Evolutionary conservation across 805 yeast species (phyloP), one percentile per base, ranked within the genome.

Genomic region (Kregervanrija delftensis): DNA sequence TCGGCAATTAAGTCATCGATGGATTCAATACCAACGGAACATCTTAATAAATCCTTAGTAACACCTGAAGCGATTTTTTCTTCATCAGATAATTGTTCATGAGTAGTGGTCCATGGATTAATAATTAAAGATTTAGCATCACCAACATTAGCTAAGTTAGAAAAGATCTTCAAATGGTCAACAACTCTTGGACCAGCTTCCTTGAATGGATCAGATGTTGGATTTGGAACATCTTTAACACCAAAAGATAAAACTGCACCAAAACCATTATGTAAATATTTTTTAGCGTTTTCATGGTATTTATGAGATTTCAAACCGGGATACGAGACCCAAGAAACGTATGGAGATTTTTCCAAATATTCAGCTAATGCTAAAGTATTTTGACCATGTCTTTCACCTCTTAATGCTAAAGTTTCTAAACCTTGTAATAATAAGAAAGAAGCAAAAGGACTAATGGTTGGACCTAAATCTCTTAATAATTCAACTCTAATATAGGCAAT

Each of bases 61-160:
- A 91, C 97, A 67, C 97, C 97, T 41, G 95, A 74, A 11, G 83
- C 79, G 36, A 68, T 45, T 69, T 86, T 87, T 71, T 88, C 97
- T 52, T 81, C 85, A 39, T 86, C 88, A 36, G 71, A 66, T 60
- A 91, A 76, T 71, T 93, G 98, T 64, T 88, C 90, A 68, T 91
- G 99, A 22, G 98, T 91, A 35, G 98, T 93, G 68, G 77, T 88
- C 75, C 83, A 90, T 53, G 99, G 99, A 44, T 96, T 90, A 65
- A 91, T 91, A 47, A 91, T 95, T 62, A 91, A 76, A 38, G 98
- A 87, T 72, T 91, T 93, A 41, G 91, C 82, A 61, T 91, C 99
- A 62, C 99, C 99, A 47, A 91, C 97, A 59, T 91, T 91, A 41
- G 99, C 98, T 62, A 93, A 79, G 71, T 89, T 86, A 31, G 96